Base-by-base conservation (phyloP, 805 yeast species). In the Wickerhamomyces mucosus region DNA sequence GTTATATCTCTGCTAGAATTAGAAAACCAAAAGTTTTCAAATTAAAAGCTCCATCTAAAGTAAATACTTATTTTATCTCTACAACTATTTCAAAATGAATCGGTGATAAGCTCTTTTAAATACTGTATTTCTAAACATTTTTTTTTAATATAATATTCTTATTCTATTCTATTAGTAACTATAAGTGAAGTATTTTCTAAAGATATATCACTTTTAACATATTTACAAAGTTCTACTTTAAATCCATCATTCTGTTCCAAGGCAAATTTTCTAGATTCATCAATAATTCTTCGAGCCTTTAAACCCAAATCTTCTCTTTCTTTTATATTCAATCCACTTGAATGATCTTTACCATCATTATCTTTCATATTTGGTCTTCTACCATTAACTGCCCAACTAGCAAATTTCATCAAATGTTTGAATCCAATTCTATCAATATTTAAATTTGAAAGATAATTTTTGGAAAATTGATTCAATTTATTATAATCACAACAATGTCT, bases 351-450 rank as follows among this genome's bases (percentile, higher is more conserved):
- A 3, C 56, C 49, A 22, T 61, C 71, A 7, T 51, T 53, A 31
- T 58, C 64, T 3, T 47, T 52, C 37, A 55, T 43, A 3, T 61
- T 65, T 1, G 63, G 60, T 31, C 66, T 55, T 14, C 63, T 46
- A 1, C 95, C 94, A 45, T 78, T 75, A 1, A 89, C 84, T 0
- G 95, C 95, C 95, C 96, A 86, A 3, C 95, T 76, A 11, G 77
- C 80, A 56, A 82, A 63, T 46, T 75, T 78, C 34, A 68, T 67
- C 28, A 88, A 49, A 12, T 63, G 59, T 5, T 43, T 43, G 48
- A 76, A 75, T 6, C 69, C 60, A 10, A 42, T 44, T 8, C 36
- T 33, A n/a, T 50, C 50, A 5, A 67, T 38, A 1, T 37, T 44
- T 10, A 35, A 26, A 21, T 49, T 41, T 2, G 37, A 15, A 8